These are phyloP conservation scores for Umbelopsis isabellina DNA, from an alignment of 192 early-diverging fungal genomes.

Conservation along the genomic window DNA sequence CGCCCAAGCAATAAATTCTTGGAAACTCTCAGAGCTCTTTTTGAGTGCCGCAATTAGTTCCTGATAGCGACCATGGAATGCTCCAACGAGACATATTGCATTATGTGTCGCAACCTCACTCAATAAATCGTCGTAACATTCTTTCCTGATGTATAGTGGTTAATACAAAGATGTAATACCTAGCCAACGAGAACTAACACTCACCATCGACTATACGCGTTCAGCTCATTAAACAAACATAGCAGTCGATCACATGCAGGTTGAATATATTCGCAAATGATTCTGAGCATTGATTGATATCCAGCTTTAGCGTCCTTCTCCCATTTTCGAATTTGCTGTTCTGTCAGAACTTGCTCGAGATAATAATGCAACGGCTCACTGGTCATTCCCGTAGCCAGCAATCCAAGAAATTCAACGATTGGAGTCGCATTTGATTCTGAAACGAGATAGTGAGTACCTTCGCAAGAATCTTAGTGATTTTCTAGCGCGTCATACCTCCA, in stretches of 20 bases:
- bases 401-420: slow-evolving; percentile 25
- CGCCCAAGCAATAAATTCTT: slow-evolving; percentile 23
- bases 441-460: not conserved
- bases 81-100: not conserved
- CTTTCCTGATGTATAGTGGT: not conserved
- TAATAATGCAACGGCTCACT: slow-evolving; percentile 26
- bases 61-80: slow-evolving; percentile 8
- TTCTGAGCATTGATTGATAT: slow-evolving; percentile 19
- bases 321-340: slow-evolving; percentile 31
- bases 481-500: slow-evolving; percentile 1
- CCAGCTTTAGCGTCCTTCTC: slow-evolving; percentile 23
- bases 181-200: not conserved
- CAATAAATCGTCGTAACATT: slow-evolving; percentile 19
- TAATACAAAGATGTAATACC: not conserved
- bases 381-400: slow-evolving; percentile 26
- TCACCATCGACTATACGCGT: slow-evolving; percentile 30
- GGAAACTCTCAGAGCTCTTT: slow-evolving; percentile 23
- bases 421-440: slow-evolving; percentile 21
- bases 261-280: slow-evolving; percentile 31
- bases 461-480: not conserved
- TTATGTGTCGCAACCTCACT: not conserved
- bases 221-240: slow-evolving; percentile 17
- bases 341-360: slow-evolving; percentile 20
- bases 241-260: slow-evolving; percentile 27
- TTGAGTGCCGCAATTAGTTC: not conserved